Evolutionary conservation across 73 alveolate species (phyloP), one percentile per base, ranked within the genome.

Genomic region (Paramecium bursaria): DNA sequence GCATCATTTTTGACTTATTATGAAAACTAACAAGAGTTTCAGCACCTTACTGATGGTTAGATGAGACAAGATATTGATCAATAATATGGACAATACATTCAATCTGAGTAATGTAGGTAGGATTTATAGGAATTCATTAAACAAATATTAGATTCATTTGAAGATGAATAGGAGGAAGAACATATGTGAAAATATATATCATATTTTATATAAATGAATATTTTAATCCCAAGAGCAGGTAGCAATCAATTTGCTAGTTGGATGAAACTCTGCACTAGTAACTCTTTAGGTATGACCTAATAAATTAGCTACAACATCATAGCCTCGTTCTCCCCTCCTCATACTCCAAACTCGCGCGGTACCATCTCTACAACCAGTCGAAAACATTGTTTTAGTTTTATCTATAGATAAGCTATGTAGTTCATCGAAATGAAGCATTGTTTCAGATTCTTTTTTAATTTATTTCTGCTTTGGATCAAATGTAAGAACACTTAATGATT

Each of bases 151-250:
- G n/a, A n/a, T n/a, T n/a, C n/a, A n/a, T n/a, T n/a, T n/a, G n/a
- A n/a, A n/a, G n/a, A n/a, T n/a, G n/a, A n/a, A n/a, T n/a, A n/a
- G n/a, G n/a, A n/a, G n/a, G n/a, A n/a, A n/a, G n/a, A n/a, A n/a
- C n/a, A n/a, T n/a, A n/a, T n/a, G n/a, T n/a, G n/a, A n/a, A n/a
- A n/a, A n/a, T n/a, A n/a, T n/a, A n/a, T n/a, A n/a, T 67, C 82
- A 67, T 35, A 67, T 42, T 19, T 67, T 67, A 42, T 67, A 67
- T 42, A 67, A 67, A 67, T 67, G 82, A 23, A 67, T 67, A 67
- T 67, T 67, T 42, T 67, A 17, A 67, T 67, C 82, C 82, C 82
- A 67, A 19, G 57, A 31, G 23, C 82, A 67, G 6, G 82, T 35
- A 1, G 60, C 82, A 7, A 67, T 19, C 26, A 67, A 39, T 11